Evolutionary conservation across 1,284 basidiomycete species (phyloP), one percentile per base, ranked within the genome.

Genomic region (Violaceomyces palustris): DNA sequence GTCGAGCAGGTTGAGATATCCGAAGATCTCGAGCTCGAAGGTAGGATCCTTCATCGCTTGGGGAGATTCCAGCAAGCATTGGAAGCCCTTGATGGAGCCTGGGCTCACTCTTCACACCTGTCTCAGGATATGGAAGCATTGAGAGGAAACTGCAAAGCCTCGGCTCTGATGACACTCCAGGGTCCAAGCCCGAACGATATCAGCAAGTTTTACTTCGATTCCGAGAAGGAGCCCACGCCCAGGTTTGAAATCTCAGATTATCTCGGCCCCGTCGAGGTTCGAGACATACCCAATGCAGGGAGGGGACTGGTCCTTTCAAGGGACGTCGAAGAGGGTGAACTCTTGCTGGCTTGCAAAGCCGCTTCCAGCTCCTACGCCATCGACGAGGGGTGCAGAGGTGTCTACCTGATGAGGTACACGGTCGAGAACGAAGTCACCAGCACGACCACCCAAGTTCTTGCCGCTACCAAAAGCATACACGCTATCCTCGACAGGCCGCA

Each of bases 401-500:
- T 64, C 4, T 55, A 59, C 15, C 39, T 71, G 18, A 32, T 72
- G 21, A 45, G 70, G 3, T 56, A 58, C 35, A 54, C 65, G 26
- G 50, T 67, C 4, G 61, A 61, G 32, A 45, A 45, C 4, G 67
- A 68, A 3, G 64, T 70, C 0, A 65, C 69, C 1, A 64, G 64
- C 30, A 73, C 67, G 3, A 73, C 69, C 28, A 73, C 67, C 14
- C 70, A 73, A 46, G 61, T 72, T 3, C 45, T 66, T 11, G 70
- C 69, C 3, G 65, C 68, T 25, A 67, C 69, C 1, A 57, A 59
- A 35, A 55, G 68, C 36, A 61, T 73, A 6, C 67, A 70, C 33
- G 53, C 57, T 5, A 58, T 72, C 21, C 41, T 67, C 10, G 64
- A 70, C 41, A 50, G 67, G 18, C 64, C 66, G 3, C 25, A 23